phyloP scores from a whole-genome alignment of 2,329 filamentous ascomycete genomes.

The Colletotrichum phormii region DNA sequence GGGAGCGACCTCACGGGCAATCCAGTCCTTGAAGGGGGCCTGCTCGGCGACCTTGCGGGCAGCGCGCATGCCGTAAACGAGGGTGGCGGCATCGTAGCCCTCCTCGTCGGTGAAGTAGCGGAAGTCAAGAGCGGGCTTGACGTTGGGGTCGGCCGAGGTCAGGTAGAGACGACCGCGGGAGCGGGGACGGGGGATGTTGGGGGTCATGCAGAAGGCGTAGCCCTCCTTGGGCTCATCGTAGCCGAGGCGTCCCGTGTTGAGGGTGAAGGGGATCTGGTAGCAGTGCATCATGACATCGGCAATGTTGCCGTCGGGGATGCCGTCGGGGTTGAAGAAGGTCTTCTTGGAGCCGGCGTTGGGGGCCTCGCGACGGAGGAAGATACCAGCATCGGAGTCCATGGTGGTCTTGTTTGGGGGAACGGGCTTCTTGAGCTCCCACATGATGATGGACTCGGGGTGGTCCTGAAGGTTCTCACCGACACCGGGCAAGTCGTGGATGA shows the following conservation, averaged over 20 bases:
- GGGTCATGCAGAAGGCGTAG: slow-evolving; percentile 93
- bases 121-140: slow-evolving; percentile 89
- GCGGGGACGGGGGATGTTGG: slow-evolving; percentile 87
- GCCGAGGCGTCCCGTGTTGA: slow-evolving; percentile 85
- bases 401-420: slow-evolving; percentile 82
- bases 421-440: slow-evolving; percentile 83
- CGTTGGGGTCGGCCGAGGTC: slow-evolving; percentile 77
- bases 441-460: slow-evolving; percentile 68
- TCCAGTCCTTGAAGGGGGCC: slow-evolving; percentile 83
- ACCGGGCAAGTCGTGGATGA: slow-evolving; percentile 68
- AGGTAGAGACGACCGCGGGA: slow-evolving; percentile 83
- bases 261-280: slow-evolving; percentile 93
- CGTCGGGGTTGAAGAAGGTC: slow-evolving; percentile 59
- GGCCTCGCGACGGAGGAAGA: slow-evolving; percentile 84
- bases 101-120: slow-evolving; percentile 89
- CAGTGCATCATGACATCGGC: slow-evolving; percentile 97
- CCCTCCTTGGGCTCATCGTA: slow-evolving; percentile 73
- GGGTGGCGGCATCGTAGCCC: slow-evolving; percentile 85
- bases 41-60: slow-evolving; percentile 82
- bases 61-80: slow-evolving; percentile 81
- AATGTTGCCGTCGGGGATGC: slow-evolving; percentile 74
- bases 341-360: slow-evolving; percentile 73
- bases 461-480: slow-evolving; percentile 72
- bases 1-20: slow-evolving; percentile 84
- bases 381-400: slow-evolving; percentile 90